phyloP scores from a whole-genome alignment of 78 protist genomes.

The Dictyostelium citrinum region DNA sequence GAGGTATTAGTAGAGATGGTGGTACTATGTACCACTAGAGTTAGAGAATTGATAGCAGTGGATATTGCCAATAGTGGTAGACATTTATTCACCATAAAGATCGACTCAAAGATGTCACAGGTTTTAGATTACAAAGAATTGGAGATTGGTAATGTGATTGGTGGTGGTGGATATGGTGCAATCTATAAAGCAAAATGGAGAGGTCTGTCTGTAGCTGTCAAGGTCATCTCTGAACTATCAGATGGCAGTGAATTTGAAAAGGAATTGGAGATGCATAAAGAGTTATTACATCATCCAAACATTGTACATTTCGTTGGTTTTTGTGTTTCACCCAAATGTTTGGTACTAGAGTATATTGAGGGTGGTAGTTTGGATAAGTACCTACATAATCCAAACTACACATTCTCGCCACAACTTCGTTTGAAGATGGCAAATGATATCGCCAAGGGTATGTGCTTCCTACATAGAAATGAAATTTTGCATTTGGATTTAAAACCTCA shows the following conservation, averaged over 20 bases:
- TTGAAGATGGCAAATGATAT: constrained; percentile 77
- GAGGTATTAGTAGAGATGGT: constrained; percentile 58
- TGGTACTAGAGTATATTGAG: constrained; percentile 55
- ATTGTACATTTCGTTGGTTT: constrained; percentile 75
- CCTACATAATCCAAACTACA: constrained; percentile 12
- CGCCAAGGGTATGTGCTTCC: constrained; percentile 78
- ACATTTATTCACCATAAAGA: constrained; percentile 39
- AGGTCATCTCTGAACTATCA: constrained; percentile 26
- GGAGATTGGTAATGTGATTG: constrained; percentile 48
- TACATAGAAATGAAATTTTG: constrained; percentile 71
- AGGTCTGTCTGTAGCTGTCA: constrained; percentile 45
- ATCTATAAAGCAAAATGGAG: constrained; percentile 64
- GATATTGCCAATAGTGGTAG: constrained; percentile 31
- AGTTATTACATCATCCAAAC: constrained; percentile 65
- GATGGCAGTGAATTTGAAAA: constrained; percentile 77
- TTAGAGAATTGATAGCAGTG: constrained; percentile 49
- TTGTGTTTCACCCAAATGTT: constrained; percentile 65
- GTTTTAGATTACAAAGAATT: constrained; percentile 55
- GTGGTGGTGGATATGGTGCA: constrained; percentile 78
- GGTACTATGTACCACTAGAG: constrained; percentile 50
- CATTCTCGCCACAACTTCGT: constrained; percentile 36
- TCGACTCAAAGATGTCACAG: constrained; percentile 73
- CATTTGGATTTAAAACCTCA: constrained; percentile 80
- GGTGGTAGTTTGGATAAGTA: constrained; percentile 74
- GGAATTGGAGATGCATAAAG: constrained; percentile 75